phyloP scores from a whole-genome alignment of 1,139 yeast genomes.

The Suhomyces atakaporum region DNA sequence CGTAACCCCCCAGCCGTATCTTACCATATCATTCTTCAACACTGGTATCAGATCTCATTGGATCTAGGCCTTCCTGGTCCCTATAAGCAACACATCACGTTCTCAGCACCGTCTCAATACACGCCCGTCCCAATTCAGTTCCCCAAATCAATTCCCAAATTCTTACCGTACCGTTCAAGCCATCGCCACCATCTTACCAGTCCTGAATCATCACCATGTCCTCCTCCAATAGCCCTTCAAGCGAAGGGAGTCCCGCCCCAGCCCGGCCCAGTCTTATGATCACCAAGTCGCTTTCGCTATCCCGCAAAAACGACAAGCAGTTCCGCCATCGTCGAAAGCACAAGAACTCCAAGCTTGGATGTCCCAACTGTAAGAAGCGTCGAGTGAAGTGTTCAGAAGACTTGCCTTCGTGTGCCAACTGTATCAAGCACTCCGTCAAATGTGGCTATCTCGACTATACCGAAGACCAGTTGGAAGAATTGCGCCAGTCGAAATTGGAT shows the following conservation, averaged over 20 bases:
- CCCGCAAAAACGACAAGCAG: slow-evolving; percentile 9
- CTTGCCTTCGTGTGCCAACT: slow-evolving; percentile 43
- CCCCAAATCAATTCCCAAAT: too few species aligned
- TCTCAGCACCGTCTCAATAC: too few species aligned
- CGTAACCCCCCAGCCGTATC: too few species aligned
- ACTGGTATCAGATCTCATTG: too few species aligned
- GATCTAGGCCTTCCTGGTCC: too few species aligned
- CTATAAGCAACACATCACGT: too few species aligned
- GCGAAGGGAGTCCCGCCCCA: neutral
- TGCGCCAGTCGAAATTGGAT: slow-evolving; percentile 24
- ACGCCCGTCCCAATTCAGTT: too few species aligned
- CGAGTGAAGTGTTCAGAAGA: slow-evolving; percentile 48
- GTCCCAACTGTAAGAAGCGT: slow-evolving; percentile 48
- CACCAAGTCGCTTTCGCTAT: slow-evolving; percentile 2
- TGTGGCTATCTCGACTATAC: slow-evolving; percentile 45
- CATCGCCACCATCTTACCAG: neutral
- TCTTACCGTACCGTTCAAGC: neutral
- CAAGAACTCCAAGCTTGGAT: slow-evolving; percentile 30
- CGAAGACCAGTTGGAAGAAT: slow-evolving; percentile 35
- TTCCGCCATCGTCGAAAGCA: slow-evolving; percentile 18
- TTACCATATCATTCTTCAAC: too few species aligned
- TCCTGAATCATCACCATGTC: neutral
- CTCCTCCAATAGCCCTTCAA: slow-evolving; percentile 3
- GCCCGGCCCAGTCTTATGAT: neutral
- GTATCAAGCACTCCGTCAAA: slow-evolving; percentile 42